phyloP scores from a whole-genome alignment of 805 yeast species.

The Teunomyces kruisii region DNA sequence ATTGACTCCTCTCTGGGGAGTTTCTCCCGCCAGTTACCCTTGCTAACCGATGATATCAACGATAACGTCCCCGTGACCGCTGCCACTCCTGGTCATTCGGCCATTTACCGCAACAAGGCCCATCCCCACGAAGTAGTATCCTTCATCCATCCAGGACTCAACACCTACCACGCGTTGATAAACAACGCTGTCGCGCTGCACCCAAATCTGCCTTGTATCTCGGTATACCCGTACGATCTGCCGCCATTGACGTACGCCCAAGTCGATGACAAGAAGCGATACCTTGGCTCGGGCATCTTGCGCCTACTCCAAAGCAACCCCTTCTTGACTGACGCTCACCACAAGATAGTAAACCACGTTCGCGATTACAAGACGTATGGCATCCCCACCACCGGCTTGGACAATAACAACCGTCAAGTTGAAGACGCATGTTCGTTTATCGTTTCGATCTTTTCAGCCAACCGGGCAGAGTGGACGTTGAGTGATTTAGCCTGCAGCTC shows the following conservation, averaged over 20 bases:
- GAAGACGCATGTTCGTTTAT: slow-evolving; percentile 14
- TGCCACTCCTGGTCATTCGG: not conserved
- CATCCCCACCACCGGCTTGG: not conserved
- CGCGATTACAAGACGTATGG: slow-evolving; percentile 16
- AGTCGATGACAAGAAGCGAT: slow-evolving; percentile 42
- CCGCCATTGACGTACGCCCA: slow-evolving; percentile 40
- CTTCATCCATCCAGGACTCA: slow-evolving; percentile 30
- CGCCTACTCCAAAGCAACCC: slow-evolving; percentile 28
- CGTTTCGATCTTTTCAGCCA: slow-evolving; percentile 20
- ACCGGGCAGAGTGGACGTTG: slow-evolving; percentile 17
- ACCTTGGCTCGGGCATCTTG: slow-evolving; percentile 57
- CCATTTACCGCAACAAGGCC: slow-evolving; percentile 12
- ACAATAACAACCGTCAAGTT: slow-evolving; percentile 7
- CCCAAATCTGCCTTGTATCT: slow-evolving; percentile 35
- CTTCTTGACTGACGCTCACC: slow-evolving; percentile 25
- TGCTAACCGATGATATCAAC: not conserved
- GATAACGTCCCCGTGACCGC: not conserved
- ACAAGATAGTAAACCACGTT: slow-evolving; percentile 28
- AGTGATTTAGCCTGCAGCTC: slow-evolving; percentile 16
- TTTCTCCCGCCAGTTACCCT: slow-evolving; percentile 1
- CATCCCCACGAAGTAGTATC: slow-evolving; percentile 11
- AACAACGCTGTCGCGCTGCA: slow-evolving; percentile 20
- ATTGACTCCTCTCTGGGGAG: not conserved
- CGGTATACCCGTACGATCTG: slow-evolving; percentile 36
- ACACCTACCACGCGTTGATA: slow-evolving; percentile 39